phyloP scores from a whole-genome alignment of 768 basidiomycete genomes.

The Chalciporus pseudorubinellus region DNA sequence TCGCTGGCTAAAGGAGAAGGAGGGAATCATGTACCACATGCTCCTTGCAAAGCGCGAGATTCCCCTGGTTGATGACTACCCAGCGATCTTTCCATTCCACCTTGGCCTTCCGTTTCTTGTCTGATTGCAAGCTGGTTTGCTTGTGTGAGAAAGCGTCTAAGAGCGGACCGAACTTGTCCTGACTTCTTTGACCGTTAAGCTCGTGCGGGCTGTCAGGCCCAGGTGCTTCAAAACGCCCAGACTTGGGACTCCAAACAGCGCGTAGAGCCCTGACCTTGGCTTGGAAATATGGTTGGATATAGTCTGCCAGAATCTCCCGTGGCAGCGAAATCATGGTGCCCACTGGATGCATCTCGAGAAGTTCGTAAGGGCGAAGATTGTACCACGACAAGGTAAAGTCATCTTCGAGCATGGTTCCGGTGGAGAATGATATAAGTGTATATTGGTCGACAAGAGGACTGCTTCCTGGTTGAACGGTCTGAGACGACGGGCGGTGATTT shows the following conservation, averaged over 20 bases:
- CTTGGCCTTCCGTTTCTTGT: constrained; percentile 34
- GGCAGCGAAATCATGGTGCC: constrained; percentile 44
- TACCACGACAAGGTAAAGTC: constrained; percentile 58
- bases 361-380: constrained; percentile 56
- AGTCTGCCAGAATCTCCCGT: constrained; percentile 38
- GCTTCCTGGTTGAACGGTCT: constrained; percentile 4
- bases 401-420: constrained; percentile 70
- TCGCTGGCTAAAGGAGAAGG: background rate
- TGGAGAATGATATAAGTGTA: constrained; percentile 62
- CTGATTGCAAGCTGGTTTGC: constrained; percentile 10
- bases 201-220: constrained; percentile 8
- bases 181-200: constrained; percentile 6
- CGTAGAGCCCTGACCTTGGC: constrained; percentile 52
- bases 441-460: constrained; percentile 37
- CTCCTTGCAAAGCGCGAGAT: constrained; percentile 52
- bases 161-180: constrained; percentile 8
- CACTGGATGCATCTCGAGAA: constrained; percentile 64
- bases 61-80: constrained; percentile 58
- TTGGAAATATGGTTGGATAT: constrained; percentile 60
- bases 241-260: constrained; percentile 35
- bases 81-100: constrained; percentile 65
- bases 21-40: constrained; percentile 42
- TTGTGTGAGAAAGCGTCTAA: constrained; percentile 9
- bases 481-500: constrained; percentile 12
- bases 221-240: constrained; percentile 28